Evolutionary conservation across 1,284 basidiomycete species (phyloP), one percentile per base, ranked within the genome.

Genomic region (Naganishia liquefaciens): DNA sequence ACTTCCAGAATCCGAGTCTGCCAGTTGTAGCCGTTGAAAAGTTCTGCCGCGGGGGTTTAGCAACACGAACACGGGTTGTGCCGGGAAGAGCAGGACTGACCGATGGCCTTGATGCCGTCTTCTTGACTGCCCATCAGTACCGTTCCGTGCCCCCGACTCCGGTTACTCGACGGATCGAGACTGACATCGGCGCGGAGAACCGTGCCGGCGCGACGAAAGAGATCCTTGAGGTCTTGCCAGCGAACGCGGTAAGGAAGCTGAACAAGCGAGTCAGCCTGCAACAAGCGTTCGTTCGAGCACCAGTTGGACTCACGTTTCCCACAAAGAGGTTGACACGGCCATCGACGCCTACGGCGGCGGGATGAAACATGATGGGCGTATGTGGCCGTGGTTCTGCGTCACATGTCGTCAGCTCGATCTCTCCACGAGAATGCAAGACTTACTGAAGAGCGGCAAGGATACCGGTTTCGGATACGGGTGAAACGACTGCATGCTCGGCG

Each of bases 181-280:
- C 90, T 90, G 57, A 96, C 92, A 74, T 97, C 95, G 7, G 95
- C 94, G 40, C 95, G 87, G 23, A 97, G 84, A 62, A 99, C 93
- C 0, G 93, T 95, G 53, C 95, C 95, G 1, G 93, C 90, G 70
- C 91, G 89, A 55, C 95, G 87, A 78, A 98, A 97, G 54, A 98
- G 85, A 77, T 98, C 95, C 75, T 99, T 98, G 70, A 99, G 85
- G 79, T 99, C 95, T 81, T 97, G 93, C 93, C 93, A 97, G 69
- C 91, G 87, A 33, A 93, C 91, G 69, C 91, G 85, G 80, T 93
- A 93, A 0, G 93, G 92, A 19, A 96, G 84, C 89, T 93, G 78
- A 51, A 69, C 68, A 11, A 28, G 49, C 33, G n/a, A 37, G 9
- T 7, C 33, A 37, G 33, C 33, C 2, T 37, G 4, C 2, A 2